Base-by-base conservation (phyloP, 1,139 yeast species). In the Pichia inconspicua region DNA sequence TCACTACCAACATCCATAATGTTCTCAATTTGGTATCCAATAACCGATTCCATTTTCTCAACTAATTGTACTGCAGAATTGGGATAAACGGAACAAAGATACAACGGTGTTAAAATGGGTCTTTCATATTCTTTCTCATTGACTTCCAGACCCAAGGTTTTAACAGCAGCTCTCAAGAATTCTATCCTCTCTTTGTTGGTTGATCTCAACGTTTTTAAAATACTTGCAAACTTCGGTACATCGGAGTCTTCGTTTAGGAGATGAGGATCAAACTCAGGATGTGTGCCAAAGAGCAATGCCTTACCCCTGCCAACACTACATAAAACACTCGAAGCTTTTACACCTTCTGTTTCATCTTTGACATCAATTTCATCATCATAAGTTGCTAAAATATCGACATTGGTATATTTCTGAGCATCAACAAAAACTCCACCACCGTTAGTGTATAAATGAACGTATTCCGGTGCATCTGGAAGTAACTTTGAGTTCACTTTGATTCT, bases 391-490 rank as follows among this genome's bases (percentile, higher is more conserved):
- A 90, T 77, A 54, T 84, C 81, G 2, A 84, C 87, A 43, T 78
- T 74, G 10, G 71, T 67, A 54, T 70, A 73, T 44, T 70, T 67
- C 8, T 79, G 77, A 0, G 95, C 90, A 64, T 87, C 83, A 9
- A 82, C 80, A 66, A 92, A 92, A 15, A 84, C 73, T 2, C 88
- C 85, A 11, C 98, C 98, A 1, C 98, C 98, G 58, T 92, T 89
- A 63, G 80, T 85, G 63, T 85, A 87, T 46, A 67, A 63, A 30
- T 65, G 59, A 3, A 53, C 59, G 10, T 59, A 59, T 1, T 44
- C 37, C 2, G 50, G 45, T 8, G 28, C 28, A 3, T 47, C 60
- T 3, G 70, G 70, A 4, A 63, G 58, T 1, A 64, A 60, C 1
- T 52, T 48, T 1, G 52, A 51, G 15, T 69, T 64, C 6, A 78